These are phyloP conservation scores for Leersia perrieri DNA, from an alignment of 176 grass and related monocot species.

Conservation along the genomic window DNA sequence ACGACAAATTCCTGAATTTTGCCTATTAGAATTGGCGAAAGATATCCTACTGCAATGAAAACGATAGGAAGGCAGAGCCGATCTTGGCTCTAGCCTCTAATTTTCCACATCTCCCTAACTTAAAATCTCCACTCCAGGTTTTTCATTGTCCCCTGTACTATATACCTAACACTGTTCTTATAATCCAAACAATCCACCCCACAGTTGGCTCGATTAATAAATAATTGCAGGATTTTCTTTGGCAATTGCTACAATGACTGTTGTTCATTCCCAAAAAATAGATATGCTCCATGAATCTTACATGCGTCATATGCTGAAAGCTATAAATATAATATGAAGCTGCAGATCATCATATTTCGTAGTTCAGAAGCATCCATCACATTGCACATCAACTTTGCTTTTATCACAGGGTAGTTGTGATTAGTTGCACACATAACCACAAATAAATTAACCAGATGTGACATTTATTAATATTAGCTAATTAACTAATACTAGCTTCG, in stretches of 20 bases:
- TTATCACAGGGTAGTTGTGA: slow-evolving; percentile 13
- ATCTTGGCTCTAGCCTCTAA: no score
- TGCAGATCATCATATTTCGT: slow-evolving; percentile 20
- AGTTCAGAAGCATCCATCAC: slow-evolving; percentile 39
- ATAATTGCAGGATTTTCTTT: not conserved
- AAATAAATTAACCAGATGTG: slow-evolving; percentile 32
- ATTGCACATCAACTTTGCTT: slow-evolving; percentile 22
- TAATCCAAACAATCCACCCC: not conserved
- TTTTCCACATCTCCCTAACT: no score
- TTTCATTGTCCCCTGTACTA: no score
- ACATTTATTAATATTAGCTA: slow-evolving; percentile 20
- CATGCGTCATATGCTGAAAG: not conserved
- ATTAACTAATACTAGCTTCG: slow-evolving; percentile 7
- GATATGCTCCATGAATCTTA: not conserved
- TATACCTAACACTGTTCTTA: no score
- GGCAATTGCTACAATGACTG: not conserved
- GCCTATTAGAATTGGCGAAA: no score
- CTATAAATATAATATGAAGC: not conserved
- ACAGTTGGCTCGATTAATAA: not conserved
- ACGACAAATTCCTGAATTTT: no score
- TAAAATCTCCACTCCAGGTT: no score
- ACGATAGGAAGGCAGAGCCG: not conserved
- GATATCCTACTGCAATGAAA: no score
- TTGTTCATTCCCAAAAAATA: not conserved
- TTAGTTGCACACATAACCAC: slow-evolving; percentile 31